Evolutionary conservation across 306 rosid genomes (phyloP), one percentile per base, ranked within the genome.

Genomic region (Citrullus colocynthis): DNA sequence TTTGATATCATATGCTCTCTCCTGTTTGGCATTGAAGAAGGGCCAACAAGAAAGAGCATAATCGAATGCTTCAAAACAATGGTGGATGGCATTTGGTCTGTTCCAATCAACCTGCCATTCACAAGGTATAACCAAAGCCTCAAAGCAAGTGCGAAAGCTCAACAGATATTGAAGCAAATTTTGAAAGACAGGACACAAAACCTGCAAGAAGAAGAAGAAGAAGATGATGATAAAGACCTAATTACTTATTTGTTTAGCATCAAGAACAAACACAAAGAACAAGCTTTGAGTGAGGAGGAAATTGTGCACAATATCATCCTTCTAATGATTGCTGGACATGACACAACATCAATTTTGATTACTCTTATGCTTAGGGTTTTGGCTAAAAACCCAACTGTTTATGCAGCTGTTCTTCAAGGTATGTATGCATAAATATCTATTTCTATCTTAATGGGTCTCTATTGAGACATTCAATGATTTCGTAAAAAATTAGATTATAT

Each of bases 281-380:
- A 86, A 71, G 86, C 49, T 13, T 21, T 91, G 2, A 86, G 87
- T 4, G 96, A 90, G 70, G 82, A 83, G 57, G 93, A 91, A 80
- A 88, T 90, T 70, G n/a, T 91, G 39, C 87, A 93, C 39, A 93
- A 91, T 55, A 70, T 59, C 44, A 72, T 69, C 82, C 74, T 89
- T 81, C 85, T 90, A 83, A 88, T 93, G 96, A 82, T 86, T 34
- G 93, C 93, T 18, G 96, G 96, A 78, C 56, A 90, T 76, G 98
- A 93, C 60, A 90, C 98, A 56, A 85, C 93, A 15, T 34, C 93
- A 37, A 71, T 88, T 79, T 84, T 90, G 17, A 52, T 91, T 36
- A 88, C 97, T 63, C 91, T 93, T 75, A 78, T 88, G 6, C 6
- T 93, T 44, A 66, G 84, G 59, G 61, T 84, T 69, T 77, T 93